Base-by-base conservation (phyloP, 2,329 filamentous ascomycete genomes). In the Blastomyces gilchristii region DNA sequence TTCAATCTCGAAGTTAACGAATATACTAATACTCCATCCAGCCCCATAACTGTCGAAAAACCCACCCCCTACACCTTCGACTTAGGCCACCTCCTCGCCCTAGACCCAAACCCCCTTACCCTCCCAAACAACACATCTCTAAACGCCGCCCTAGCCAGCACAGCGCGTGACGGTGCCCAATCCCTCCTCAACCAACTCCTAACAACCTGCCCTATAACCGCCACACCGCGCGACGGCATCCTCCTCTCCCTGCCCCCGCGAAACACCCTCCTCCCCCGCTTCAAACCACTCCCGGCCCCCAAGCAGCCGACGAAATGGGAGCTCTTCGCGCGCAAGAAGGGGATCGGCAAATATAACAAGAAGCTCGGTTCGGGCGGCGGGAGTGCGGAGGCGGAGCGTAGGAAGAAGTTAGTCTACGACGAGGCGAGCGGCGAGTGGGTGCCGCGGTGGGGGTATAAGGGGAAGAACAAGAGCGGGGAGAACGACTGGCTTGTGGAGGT, bases 321-420 rank as follows among this genome's bases (percentile, higher is more conserved):
- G 80, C 85, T 88, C 72, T 99, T 99, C 79, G 94, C 94, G 56
- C 88, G 87, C 76, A 96, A 96, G 85, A 96, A 97, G 83, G 94
- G 94, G 63, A 97, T 99, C 61, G 78, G 78, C 79, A 90, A 89
- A 80, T 86, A 87, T 77, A 96, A 92, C 84, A 88, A 85, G 68
- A 85, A 72, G 63, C 71, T 75, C 22, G 77, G 76, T n/a, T 74
- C 70, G 7, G 71, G 72, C 11, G 69, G 69, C 25, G 67, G 68
- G 18, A 70, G 88, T 68, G 91, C 94, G 73, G 82, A 87, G 76
- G 83, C 86, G 66, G 81, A 77, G 83, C 83, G 85, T 50, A 72
- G 75, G 66, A 79, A 79, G 75, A 88, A 96, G 79, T 79, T 92
- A 70, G 85, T 88, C 63, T 97, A 87, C 75, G 91, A 97, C 76